Evolutionary conservation across 2,329 filamentous ascomycete genomes (phyloP).

Genomic region (Pseudofabraea citricarpa): DNA sequence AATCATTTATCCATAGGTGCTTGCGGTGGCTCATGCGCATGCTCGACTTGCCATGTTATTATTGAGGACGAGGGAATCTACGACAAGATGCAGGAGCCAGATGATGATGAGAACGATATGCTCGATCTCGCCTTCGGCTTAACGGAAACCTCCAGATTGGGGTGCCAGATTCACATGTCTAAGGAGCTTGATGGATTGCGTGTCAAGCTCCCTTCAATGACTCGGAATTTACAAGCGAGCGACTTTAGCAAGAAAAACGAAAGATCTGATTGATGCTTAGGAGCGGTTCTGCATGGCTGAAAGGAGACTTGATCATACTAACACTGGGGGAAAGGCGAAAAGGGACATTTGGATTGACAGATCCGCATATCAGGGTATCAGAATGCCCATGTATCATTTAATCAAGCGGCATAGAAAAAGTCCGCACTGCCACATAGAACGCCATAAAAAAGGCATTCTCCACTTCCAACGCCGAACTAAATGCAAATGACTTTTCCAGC

Average conservation of each 20-base stretch:
- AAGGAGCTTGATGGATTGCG: slow-evolving; percentile 83
- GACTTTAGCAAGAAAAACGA: slow-evolving; percentile 62
- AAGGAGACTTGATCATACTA: not conserved
- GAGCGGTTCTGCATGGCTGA: not conserved
- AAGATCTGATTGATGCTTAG: slow-evolving; percentile 2
- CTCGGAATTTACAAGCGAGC: slow-evolving; percentile 89
- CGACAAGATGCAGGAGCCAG: slow-evolving; percentile 56
- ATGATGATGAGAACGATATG: slow-evolving; percentile 67
- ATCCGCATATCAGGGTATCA: slow-evolving; percentile 1
- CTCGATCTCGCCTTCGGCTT: slow-evolving; percentile 69
- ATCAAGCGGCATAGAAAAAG: not conserved
- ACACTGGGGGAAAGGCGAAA: not conserved
- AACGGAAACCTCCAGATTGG: slow-evolving; percentile 58
- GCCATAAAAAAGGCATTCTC: not conserved
- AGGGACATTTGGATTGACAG: not conserved
- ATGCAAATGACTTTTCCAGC: slow-evolving; percentile 3
- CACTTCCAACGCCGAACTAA: slow-evolving; percentile 1
- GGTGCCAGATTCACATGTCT: slow-evolving; percentile 68
- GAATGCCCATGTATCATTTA: slow-evolving; percentile 1
- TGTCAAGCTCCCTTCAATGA: slow-evolving; percentile 87
- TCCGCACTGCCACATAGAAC: not conserved
- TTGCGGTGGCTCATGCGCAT: slow-evolving; percentile 79
- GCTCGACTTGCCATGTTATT: slow-evolving; percentile 72
- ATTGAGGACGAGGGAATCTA: slow-evolving; percentile 59
- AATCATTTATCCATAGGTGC: slow-evolving; percentile 49